Percentiles rank a stretch among this genome's conserved stretches.
Evolutionary conservation across 768 basidiomycete genomes (phyloP).

Genomic region (Russula lepida): DNA sequence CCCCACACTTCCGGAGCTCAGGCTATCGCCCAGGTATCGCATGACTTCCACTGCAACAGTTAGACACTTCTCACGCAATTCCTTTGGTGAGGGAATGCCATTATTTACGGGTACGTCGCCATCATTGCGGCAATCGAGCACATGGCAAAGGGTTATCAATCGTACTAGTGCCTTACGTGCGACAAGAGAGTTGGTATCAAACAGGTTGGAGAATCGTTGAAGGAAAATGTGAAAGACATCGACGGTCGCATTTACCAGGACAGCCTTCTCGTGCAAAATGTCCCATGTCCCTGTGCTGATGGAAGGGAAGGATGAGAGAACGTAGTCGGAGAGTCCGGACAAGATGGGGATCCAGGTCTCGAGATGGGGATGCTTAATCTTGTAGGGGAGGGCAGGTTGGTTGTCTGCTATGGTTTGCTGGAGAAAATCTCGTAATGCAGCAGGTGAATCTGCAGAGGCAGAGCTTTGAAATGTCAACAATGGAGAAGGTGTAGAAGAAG

Average conservation of each 20-base stretch:
- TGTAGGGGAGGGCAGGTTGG: conserved; percentile 5
- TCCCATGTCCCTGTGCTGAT: conserved; percentile 44
- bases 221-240: conserved; percentile 43
- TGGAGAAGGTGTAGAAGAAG: conserved; percentile 17
- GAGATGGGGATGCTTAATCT: conserved; percentile 26
- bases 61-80: conserved; percentile 41
- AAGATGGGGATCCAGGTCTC: conserved; percentile 44
- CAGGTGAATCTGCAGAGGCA: conserved; percentile 11
- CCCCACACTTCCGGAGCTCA: conserved; percentile 26
- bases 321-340: conserved; percentile 37
- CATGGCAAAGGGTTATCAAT: conserved; percentile 45
- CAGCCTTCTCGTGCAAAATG: conserved; percentile 48
- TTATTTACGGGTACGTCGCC: conserved; percentile 33
- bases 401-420: conserved; percentile 16
- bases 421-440: conserved; percentile 20
- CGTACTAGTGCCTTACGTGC: conserved; percentile 43
- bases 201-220: conserved; percentile 46
- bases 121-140: conserved; percentile 53
- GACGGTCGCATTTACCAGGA: conserved; percentile 45
- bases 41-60: conserved; percentile 39
- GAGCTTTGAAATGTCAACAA: conserved; percentile 18
- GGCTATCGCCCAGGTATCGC: conserved; percentile 37
- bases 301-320: conserved; percentile 47
- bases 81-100: conserved; percentile 37
- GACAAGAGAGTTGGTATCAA: conserved; percentile 36